Evolutionary conservation across 2,329 filamentous ascomycete genomes (phyloP).

Genomic region (Cordyceps cicadae): DNA sequence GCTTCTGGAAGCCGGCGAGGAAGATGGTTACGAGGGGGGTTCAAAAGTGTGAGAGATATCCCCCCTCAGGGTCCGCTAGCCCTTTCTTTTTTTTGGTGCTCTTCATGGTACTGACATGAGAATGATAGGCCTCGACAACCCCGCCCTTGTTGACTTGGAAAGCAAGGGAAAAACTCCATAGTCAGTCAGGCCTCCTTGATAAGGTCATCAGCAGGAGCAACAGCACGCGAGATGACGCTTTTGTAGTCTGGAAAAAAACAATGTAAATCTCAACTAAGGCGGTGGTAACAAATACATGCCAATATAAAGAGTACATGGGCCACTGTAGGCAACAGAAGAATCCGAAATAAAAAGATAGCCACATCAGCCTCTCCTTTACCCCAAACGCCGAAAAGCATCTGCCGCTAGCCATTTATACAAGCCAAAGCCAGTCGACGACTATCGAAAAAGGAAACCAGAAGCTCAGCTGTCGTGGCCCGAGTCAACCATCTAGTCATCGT

Average conservation of each 20-base stretch:
- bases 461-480: background rate
- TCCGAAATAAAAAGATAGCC: background rate
- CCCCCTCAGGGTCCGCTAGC: too few species aligned
- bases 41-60: background rate
- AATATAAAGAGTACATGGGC: background rate
- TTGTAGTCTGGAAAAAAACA: background rate
- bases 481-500: slow-evolving; percentile 17
- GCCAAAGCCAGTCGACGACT: background rate
- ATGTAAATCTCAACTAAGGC: background rate
- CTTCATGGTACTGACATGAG: too few species aligned
- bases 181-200: too few species aligned
- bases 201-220: background rate
- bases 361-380: background rate
- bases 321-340: background rate
- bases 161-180: too few species aligned
- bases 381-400: slow-evolving; percentile 5
- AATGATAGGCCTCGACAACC: too few species aligned
- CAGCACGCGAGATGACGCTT: background rate
- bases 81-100: too few species aligned
- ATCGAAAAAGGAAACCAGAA: background rate
- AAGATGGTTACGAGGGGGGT: background rate
- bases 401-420: background rate
- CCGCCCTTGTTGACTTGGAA: too few species aligned
- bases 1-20: background rate
- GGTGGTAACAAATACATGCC: background rate